phyloP scores from a whole-genome alignment of 2,329 filamentous ascomycete species.

The Aquanectria penicillioides region DNA sequence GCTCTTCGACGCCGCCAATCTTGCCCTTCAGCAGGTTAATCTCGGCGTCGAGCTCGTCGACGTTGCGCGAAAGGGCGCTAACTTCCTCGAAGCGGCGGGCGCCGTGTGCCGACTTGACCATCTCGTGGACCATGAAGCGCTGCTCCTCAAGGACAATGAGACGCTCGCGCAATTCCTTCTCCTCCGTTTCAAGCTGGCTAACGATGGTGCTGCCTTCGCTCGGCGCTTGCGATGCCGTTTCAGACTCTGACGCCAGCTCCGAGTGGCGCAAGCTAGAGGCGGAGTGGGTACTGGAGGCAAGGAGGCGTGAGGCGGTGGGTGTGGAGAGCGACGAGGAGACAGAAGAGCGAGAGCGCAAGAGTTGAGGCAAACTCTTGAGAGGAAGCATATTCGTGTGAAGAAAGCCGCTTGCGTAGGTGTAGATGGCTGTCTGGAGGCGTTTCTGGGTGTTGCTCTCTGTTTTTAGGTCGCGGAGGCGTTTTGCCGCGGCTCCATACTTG shows the following conservation, averaged over 20 bases:
- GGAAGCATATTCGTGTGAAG: conserved; percentile 92
- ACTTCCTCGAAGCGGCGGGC: conserved; percentile 88
- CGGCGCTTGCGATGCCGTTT: conserved; percentile 54
- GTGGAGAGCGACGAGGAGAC: conserved; percentile 43
- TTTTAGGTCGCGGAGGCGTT: conserved; percentile 81
- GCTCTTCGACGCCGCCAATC: conserved; percentile 72
- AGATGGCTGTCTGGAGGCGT: conserved; percentile 82
- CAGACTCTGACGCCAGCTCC: conserved; percentile 53
- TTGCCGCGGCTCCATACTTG: conserved; percentile 86
- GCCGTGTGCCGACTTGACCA: conserved; percentile 81
- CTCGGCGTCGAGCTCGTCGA: conserved; percentile 84
- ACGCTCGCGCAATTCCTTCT: conserved; percentile 82
- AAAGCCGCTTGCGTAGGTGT: conserved; percentile 83
- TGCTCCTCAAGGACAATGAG: conserved; percentile 91
- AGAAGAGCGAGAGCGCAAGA: conserved; percentile 62
- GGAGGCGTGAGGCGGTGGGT: conserved; percentile 43
- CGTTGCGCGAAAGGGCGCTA: conserved; percentile 78
- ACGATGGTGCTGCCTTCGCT: conserved; percentile 65
- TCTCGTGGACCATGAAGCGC: conserved; percentile 86
- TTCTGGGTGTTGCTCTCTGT: conserved; percentile 78
- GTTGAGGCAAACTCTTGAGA: conserved; percentile 76
- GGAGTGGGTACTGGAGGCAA: conserved; percentile 47
- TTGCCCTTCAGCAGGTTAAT: conserved; percentile 75
- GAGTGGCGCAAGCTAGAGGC: conserved; percentile 57
- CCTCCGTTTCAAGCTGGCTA: conserved; percentile 78